A percentile compares a stretch with the other conserved stretches of the same genome.
Conservation (phyloP, 495 filamentous ascomycete species). For the Penicillium parvum region DNA sequence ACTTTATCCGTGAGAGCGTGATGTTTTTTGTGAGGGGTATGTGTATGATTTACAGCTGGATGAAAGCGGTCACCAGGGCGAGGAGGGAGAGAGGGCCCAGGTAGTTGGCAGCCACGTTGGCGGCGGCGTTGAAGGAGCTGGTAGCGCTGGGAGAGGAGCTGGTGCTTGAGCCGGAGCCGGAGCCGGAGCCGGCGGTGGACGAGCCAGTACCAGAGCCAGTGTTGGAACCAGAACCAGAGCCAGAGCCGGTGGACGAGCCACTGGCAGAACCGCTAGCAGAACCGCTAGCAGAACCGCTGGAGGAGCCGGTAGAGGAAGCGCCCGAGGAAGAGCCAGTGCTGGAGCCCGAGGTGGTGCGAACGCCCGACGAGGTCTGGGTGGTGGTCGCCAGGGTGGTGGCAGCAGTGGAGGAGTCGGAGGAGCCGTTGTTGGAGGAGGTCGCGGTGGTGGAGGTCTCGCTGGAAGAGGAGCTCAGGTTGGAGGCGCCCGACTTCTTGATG, state of each 20-base stretch:
- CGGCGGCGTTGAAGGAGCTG: constrained; percentile 23
- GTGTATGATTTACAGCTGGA: constrained; percentile 40
- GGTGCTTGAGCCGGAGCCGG: constrained; percentile 9
- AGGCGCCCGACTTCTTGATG: constrained; percentile 53
- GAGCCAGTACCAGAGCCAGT: too few species aligned
- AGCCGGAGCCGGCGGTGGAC: not conserved
- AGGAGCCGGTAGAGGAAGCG: constrained; percentile 16
- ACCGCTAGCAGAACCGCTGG: constrained; percentile 1
- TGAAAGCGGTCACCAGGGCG: constrained; percentile 32
- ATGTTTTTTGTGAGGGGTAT: constrained; percentile 11
- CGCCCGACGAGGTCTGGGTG: constrained; percentile 11
- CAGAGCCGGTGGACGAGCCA: constrained; percentile 9
- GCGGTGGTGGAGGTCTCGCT: constrained; percentile 7
- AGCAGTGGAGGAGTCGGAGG: constrained; percentile 3
- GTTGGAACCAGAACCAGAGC: constrained; percentile 16
- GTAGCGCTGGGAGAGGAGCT: constrained; percentile 19
- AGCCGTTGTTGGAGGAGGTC: constrained; percentile 3
- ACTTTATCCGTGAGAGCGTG: constrained; percentile 18
- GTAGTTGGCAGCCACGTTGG: constrained; percentile 22
- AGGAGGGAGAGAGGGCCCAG: constrained; percentile 26
- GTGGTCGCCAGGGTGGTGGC: constrained; percentile 17
- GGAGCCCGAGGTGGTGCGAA: constrained; percentile 18
- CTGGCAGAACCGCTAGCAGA: constrained; percentile 2
- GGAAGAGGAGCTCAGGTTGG: constrained; percentile 3
- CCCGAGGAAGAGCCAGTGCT: constrained; percentile 10